phyloP scores from a whole-genome alignment of 2,329 filamentous ascomycete genomes.

The Aurifilum marmelostoma region DNA sequence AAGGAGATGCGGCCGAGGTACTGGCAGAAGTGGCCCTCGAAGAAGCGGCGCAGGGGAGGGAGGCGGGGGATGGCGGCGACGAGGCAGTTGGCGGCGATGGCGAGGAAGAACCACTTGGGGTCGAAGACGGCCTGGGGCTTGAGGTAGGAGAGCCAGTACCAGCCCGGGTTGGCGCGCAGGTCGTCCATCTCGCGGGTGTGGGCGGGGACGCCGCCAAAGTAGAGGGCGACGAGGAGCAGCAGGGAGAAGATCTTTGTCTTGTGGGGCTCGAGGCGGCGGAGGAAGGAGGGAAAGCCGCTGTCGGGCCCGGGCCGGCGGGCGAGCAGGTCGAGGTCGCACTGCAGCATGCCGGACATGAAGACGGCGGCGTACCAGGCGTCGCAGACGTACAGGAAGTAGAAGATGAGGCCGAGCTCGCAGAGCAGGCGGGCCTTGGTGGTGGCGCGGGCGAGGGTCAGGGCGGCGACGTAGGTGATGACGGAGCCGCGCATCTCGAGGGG shows the following conservation, averaged over 20 bases:
- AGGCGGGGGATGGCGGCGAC: slow-evolving; percentile 62
- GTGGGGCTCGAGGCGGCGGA: slow-evolving; percentile 50
- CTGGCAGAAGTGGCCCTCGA: slow-evolving; percentile 61
- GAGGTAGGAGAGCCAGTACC: slow-evolving; percentile 62
- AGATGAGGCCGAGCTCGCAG: slow-evolving; percentile 55
- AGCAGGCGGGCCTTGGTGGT: slow-evolving; percentile 57
- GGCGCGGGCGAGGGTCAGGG: slow-evolving; percentile 60
- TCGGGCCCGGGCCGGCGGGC: slow-evolving; percentile 39
- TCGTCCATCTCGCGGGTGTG: slow-evolving; percentile 49
- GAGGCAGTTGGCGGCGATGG: slow-evolving; percentile 61
- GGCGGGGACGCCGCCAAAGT: slow-evolving; percentile 64
- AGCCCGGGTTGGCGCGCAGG: slow-evolving; percentile 59
- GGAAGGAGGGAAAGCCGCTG: slow-evolving; percentile 53
- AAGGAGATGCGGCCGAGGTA: slow-evolving; percentile 67
- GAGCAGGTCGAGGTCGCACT: slow-evolving; percentile 63
- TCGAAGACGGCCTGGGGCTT: slow-evolving; percentile 69
- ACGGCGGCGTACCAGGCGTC: slow-evolving; percentile 66
- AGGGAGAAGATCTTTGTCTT: slow-evolving; percentile 56
- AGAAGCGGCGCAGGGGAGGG: slow-evolving; percentile 59
- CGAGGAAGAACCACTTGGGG: slow-evolving; percentile 70
- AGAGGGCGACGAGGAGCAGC: slow-evolving; percentile 56
- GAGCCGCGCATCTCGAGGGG: slow-evolving; percentile 22
- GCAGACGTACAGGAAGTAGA: slow-evolving; percentile 69
- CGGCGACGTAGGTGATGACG: slow-evolving; percentile 34
- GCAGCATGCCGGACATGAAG: slow-evolving; percentile 63